A percentile compares a stretch with the other conserved stretches of the same genome.
Evolutionary conservation across 495 filamentous ascomycete genomes (phyloP).

Genomic region (Saxophila tyrrhenica): DNA sequence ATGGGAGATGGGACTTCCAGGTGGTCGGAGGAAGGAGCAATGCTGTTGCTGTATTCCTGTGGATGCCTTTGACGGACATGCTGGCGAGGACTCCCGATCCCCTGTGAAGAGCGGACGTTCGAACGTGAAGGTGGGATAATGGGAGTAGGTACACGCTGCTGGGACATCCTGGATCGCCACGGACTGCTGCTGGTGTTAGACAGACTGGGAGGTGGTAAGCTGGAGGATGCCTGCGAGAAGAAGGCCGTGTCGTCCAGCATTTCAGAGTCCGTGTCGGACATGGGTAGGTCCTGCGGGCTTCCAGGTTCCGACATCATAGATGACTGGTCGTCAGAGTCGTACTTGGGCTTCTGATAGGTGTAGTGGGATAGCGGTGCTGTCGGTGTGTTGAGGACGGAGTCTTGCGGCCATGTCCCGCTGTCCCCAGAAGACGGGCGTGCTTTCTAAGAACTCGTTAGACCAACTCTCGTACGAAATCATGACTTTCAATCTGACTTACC

Average conservation of each 20-base stretch:
- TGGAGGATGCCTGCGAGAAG: background rate
- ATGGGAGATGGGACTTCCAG: conserved; percentile 17
- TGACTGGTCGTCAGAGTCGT: conserved; percentile 19
- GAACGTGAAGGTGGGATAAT: conserved; percentile 5
- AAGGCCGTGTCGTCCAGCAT: conserved; percentile 29
- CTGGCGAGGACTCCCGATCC: background rate
- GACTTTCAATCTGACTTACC: background rate
- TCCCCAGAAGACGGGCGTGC: background rate
- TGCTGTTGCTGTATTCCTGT: conserved; percentile 9
- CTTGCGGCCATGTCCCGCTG: conserved; percentile 3
- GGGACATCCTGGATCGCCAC: conserved; percentile 1
- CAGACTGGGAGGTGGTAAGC: background rate
- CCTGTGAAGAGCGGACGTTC: conserved; percentile 1
- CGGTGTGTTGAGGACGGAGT: conserved; percentile 14
- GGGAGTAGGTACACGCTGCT: conserved; percentile 14
- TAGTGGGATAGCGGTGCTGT: background rate
- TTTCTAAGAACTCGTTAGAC: background rate
- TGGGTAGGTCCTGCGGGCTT: conserved; percentile 15
- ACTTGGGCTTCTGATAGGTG: conserved; percentile 8
- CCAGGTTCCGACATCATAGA: conserved; percentile 20
- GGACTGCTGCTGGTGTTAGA: conserved; percentile 10
- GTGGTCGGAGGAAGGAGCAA: conserved; percentile 2
- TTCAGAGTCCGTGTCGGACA: conserved; percentile 42
- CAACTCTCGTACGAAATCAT: background rate
- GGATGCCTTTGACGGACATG: conserved; percentile 17